These are phyloP conservation scores for Malbranchea cinnamomea DNA, from an alignment of 2,329 filamentous ascomycete genomes.

Conservation along the genomic window DNA sequence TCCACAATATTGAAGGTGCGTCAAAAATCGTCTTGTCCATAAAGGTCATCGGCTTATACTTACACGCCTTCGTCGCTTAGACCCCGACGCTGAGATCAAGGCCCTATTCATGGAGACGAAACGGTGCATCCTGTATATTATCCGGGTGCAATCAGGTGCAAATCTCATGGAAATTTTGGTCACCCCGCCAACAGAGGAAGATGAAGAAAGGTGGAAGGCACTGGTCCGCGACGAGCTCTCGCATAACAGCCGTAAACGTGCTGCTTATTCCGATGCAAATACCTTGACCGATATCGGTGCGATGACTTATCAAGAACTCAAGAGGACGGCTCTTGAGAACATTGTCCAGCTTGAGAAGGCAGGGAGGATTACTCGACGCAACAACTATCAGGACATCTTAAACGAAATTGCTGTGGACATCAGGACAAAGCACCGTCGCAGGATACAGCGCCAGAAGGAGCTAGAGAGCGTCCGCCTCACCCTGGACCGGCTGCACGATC, in stretches of 20 bases:
- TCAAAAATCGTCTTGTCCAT: not conserved
- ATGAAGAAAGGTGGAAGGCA: conserved; percentile 74
- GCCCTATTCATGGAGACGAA: conserved; percentile 97
- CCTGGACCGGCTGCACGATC: conserved; percentile 32
- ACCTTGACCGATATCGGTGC: conserved; percentile 73
- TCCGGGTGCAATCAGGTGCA: conserved; percentile 79
- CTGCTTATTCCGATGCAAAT: conserved; percentile 80
- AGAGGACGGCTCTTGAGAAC: conserved; percentile 85
- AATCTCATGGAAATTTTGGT: conserved; percentile 94
- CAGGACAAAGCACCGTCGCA: conserved; percentile 83
- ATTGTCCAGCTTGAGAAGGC: conserved; percentile 76
- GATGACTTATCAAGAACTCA: conserved; percentile 83
- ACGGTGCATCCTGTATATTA: conserved; percentile 92
- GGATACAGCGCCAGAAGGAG: conserved; percentile 83
- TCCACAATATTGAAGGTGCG: conserved; percentile 65
- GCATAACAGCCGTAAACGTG: conserved; percentile 51
- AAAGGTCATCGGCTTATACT: not conserved
- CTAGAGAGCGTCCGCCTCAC: conserved; percentile 47
- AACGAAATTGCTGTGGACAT: conserved; percentile 96
- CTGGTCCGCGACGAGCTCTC: conserved; percentile 71
- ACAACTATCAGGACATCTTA: conserved; percentile 93
- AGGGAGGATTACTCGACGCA: conserved; percentile 71
- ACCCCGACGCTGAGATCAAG: conserved; percentile 85
- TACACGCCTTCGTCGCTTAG: conserved; percentile 25
- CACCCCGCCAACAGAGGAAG: conserved; percentile 71